Base-by-base conservation (phyloP, 345 rosid species). In the Iberis pinnata region DNA sequence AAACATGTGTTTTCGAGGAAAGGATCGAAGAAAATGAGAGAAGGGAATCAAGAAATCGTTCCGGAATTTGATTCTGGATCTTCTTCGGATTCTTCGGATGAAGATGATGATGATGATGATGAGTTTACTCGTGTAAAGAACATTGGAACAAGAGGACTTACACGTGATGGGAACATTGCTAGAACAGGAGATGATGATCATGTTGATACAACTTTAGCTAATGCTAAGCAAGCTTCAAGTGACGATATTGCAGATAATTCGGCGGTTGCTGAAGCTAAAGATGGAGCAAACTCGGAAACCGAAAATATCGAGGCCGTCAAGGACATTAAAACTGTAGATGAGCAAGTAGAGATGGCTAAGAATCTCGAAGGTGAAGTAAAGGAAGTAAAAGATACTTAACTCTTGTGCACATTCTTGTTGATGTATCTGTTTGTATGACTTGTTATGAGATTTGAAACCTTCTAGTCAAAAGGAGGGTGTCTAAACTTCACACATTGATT, bases 1-100 rank as follows among this genome's bases (percentile, higher is more conserved):
- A 92, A 78, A 73, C 78, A 83, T 3, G 86, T 13, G 5, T 65
- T 92, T 37, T 81, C 95, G 4, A 76, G 73, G 26, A 92, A 81
- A 77, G 85, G 83, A 16, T 81, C 87, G 10, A 72, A 51, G 68
- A 75, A 54, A 54, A 37, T 32, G 8, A 59, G 10, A 35, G 73
- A 39, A 3, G 44, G 50, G n/a, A 43, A 51, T 2, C 43, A 39
- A 4, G 81, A 81, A 9, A 61, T 54, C 40, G 39, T 25, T 48
- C 59, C 61, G 6, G 80, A 77, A 11, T 69, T 72, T 9, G 86
- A 71, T 25, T 63, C 76, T 12, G 82, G 60, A 13, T 65, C 81
- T 43, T 29, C 32, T 10, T 43, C 59, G 14, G 39, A 16, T 2
- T 18, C 61, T 10, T 60, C 41, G 10, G 72, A 77, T 4, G 64